Percentiles rank a stretch among this genome's conserved stretches.
phyloP scores from a whole-genome alignment of 2,329 filamentous ascomycete genomes.

The Trichoderma lentiforme region DNA sequence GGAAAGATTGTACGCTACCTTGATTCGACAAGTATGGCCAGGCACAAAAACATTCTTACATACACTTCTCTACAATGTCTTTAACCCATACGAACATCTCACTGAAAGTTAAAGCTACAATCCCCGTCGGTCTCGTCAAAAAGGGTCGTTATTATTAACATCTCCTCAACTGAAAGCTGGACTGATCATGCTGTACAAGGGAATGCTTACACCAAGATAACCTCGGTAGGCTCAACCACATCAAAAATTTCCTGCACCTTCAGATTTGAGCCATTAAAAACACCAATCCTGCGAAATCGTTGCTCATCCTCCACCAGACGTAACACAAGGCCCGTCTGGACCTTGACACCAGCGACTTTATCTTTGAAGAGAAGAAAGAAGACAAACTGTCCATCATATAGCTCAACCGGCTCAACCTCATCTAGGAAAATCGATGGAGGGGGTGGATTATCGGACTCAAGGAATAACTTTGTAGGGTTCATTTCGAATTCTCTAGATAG shows the following conservation, averaged over 20 bases:
- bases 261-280: neutral
- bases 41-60: neutral
- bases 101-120: neutral
- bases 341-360: neutral
- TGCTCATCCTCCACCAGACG: neutral
- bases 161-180: no score
- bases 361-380: neutral
- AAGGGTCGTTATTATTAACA: neutral
- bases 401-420: neutral
- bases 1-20: neutral
- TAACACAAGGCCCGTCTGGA: neutral
- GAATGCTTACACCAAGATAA: neutral
- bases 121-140: neutral
- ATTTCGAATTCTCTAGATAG: neutral
- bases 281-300: neutral
- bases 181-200: neutral
- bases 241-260: neutral
- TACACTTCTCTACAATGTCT: neutral
- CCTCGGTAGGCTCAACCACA: neutral
- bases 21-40: neutral
- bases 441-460: neutral
- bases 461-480: neutral
- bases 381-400: neutral
- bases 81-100: neutral
- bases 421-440: neutral